Conservation (phyloP, 176 grass and related monocot species). For the Cenchrus fungigraminus region DNA sequence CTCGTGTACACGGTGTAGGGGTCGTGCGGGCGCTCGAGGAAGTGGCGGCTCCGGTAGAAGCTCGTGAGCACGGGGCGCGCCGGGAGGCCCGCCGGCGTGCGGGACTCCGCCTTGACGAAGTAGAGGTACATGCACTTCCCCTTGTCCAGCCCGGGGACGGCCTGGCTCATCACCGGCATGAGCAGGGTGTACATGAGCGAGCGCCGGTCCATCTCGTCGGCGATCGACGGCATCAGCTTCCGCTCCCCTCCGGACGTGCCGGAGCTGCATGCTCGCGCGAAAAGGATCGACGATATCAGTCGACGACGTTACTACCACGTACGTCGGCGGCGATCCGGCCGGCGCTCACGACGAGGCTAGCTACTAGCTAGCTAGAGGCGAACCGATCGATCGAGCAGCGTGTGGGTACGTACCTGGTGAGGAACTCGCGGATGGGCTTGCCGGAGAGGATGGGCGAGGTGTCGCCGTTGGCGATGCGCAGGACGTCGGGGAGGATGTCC, state of each 20-base stretch:
- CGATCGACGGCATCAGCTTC: slow-evolving; percentile 72
- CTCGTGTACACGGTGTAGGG: slow-evolving; percentile 69
- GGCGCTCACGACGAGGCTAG: too few species aligned
- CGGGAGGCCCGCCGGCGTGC: slow-evolving; percentile 56
- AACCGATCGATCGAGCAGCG: too few species aligned
- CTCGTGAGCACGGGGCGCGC: slow-evolving; percentile 67
- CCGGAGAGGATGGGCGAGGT: slow-evolving; percentile 60
- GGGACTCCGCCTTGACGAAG: slow-evolving; percentile 68
- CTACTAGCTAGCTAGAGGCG: too few species aligned
- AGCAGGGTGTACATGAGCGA: slow-evolving; percentile 55
- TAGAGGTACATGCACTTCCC: slow-evolving; percentile 76
- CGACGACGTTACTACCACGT: too few species aligned
- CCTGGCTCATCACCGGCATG: slow-evolving; percentile 71
- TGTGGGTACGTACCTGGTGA: slow-evolving; percentile 37
- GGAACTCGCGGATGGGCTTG: slow-evolving; percentile 66
- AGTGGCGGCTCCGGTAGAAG: slow-evolving; percentile 74
- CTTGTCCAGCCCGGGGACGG: slow-evolving; percentile 57
- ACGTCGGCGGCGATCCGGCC: too few species aligned
- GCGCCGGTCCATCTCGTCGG: slow-evolving; percentile 65
- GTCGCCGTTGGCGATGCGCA: slow-evolving; percentile 72
- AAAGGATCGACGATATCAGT: too few species aligned
- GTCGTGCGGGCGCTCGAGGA: slow-evolving; percentile 55
- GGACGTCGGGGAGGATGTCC: slow-evolving; percentile 61
- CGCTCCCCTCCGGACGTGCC: slow-evolving; percentile 71
- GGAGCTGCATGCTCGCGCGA: slow-evolving; percentile 35